phyloP scores from a whole-genome alignment of 2,329 filamentous ascomycete genomes.

The Magnaporthales sp. region DNA sequence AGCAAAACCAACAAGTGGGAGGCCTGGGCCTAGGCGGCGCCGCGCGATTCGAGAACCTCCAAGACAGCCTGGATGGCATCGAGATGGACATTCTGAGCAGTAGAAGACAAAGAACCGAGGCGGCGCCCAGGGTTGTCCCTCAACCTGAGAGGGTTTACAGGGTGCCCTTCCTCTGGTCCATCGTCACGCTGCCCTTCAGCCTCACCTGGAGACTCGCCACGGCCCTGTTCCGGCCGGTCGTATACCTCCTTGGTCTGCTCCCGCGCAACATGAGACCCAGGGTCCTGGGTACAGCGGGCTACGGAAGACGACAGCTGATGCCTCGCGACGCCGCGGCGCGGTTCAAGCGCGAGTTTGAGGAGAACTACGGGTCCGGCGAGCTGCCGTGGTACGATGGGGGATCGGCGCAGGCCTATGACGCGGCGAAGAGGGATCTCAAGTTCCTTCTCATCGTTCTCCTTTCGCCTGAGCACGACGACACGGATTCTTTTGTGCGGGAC shows the following conservation, averaged over 20 bases:
- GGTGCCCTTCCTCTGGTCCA: conserved; percentile 65
- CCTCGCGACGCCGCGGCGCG: conserved; percentile 81
- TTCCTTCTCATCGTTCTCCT: conserved; percentile 83
- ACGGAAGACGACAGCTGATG: conserved; percentile 65
- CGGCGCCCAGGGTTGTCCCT: conserved; percentile 80
- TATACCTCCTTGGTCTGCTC: conserved; percentile 73
- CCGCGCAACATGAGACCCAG: conserved; percentile 55
- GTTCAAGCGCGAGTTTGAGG: conserved; percentile 89
- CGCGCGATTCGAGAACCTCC: conserved; percentile 64
- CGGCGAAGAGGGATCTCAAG: conserved; percentile 83
- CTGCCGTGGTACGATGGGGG: conserved; percentile 80
- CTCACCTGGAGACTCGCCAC: conserved; percentile 66
- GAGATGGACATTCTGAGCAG: conserved; percentile 18
- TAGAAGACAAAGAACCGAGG: conserved; percentile 36
- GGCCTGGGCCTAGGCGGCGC: conserved; percentile 18
- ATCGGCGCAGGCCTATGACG: conserved; percentile 84
- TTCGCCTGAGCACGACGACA: conserved; percentile 93
- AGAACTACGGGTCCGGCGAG: conserved; percentile 69
- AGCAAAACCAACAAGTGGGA: conserved; percentile 21
- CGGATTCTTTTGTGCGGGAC: conserved; percentile 67
- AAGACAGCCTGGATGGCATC: conserved; percentile 34
- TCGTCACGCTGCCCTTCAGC: conserved; percentile 76
- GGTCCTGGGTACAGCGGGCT: conserved; percentile 48
- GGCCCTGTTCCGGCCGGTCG: conserved; percentile 61
- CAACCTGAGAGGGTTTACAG: conserved; percentile 60